These are phyloP conservation scores for Aureobasidium leucospermi DNA, from an alignment of 2,329 filamentous ascomycete genomes.

Conservation along the genomic window DNA sequence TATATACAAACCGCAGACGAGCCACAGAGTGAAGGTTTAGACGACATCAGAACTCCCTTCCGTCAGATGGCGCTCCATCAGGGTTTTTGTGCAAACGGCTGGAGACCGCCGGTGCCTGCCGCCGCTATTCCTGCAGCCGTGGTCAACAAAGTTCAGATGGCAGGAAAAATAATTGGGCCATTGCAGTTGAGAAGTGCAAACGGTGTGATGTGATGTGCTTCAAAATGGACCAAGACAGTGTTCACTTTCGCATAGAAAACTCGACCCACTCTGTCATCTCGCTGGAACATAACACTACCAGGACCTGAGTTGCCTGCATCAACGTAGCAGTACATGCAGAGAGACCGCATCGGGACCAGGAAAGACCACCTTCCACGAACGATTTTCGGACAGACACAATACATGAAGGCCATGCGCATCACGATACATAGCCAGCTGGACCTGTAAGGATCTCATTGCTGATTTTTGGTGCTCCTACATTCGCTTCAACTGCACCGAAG, in stretches of 20 bases:
- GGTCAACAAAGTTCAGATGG: conserved; percentile 1
- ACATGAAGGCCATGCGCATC: neutral
- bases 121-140: conserved; percentile 10
- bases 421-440: neutral
- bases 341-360: neutral
- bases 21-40: neutral
- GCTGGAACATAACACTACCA: neutral
- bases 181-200: neutral
- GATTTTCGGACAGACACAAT: neutral
- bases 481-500: neutral
- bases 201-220: conserved; percentile 12
- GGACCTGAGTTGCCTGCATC: neutral
- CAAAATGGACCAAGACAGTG: neutral
- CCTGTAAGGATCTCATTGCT: neutral
- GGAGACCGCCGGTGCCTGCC: conserved; percentile 5
- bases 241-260: neutral
- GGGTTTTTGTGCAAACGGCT: conserved; percentile 7
- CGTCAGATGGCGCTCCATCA: neutral
- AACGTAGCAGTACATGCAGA: neutral
- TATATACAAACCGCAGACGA: neutral
- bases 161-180: neutral
- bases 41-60: conserved; percentile 4
- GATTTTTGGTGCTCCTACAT: neutral
- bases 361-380: neutral
- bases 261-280: neutral